Evolutionary conservation across 2,329 filamentous ascomycete species (phyloP).

Genomic region (Fusarium haematococcum): DNA sequence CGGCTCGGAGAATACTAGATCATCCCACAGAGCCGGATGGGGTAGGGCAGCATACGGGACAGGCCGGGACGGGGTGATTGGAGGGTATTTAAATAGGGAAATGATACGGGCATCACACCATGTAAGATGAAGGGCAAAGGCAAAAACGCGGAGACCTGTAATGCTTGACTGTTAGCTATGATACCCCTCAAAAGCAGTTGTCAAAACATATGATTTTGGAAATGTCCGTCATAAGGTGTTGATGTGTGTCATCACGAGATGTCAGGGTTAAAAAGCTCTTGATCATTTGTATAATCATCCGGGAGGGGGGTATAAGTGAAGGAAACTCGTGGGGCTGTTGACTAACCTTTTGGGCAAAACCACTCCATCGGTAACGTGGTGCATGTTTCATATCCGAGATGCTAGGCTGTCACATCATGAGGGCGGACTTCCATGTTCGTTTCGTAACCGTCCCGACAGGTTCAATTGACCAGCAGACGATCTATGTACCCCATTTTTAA

Average conservation of each 20-base stretch:
- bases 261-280: conserved; percentile 79
- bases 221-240: conserved; percentile 67
- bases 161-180: conserved; percentile 51
- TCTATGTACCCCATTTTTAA: conserved; percentile 59
- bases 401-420: conserved; percentile 36
- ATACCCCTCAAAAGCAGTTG: conserved; percentile 47
- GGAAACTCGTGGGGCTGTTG: conserved; percentile 1
- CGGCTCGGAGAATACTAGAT: conserved; percentile 71
- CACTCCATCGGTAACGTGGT: conserved; percentile 14
- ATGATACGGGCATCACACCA: conserved; percentile 31
- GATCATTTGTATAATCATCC: conserved; percentile 68
- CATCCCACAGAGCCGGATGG: conserved; percentile 6
- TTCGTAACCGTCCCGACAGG: conserved; percentile 49
- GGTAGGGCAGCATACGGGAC: conserved; percentile 3
- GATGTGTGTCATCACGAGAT: conserved; percentile 69
- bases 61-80: conserved; percentile 17
- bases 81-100: not conserved
- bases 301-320: conserved; percentile 20
- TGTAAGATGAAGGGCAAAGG: conserved; percentile 16
- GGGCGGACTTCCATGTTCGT: conserved; percentile 35
- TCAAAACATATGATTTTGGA: conserved; percentile 34
- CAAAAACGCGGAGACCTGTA: conserved; percentile 31
- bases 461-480: conserved; percentile 59
- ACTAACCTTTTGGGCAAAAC: conserved; percentile 59
- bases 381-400: conserved; percentile 33